Base-by-base conservation (phyloP, 345 rosid genomes). In the Viola odorata region DNA sequence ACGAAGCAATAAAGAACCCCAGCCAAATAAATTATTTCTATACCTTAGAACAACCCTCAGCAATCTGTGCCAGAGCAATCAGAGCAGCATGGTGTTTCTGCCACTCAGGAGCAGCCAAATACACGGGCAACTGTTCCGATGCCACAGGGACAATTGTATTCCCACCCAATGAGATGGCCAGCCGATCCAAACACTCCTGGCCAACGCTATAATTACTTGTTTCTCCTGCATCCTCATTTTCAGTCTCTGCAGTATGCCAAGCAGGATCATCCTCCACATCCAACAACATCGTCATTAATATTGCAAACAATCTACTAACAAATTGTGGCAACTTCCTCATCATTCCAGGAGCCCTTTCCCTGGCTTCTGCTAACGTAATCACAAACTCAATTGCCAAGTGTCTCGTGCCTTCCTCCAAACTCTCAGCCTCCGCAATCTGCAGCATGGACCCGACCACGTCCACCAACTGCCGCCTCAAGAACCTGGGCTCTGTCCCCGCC, bases 341-440 rank as follows among this genome's bases (percentile, higher is more conserved):
- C 99, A 95, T 95, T 66, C 99, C 99, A 0, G 99, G 99, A 4
- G 99, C 99, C 60, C 96, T 86, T 71, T 95, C 99, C 61, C 99
- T 81, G 4, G 99, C 97, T 79, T 95, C 99, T 0, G 99, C 97
- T 6, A 95, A 69, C 1, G 99, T 95, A 0, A 95, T 83, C 59
- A 95, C 92, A 70, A 95, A 95, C 84, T 95, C 99, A 53, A 95
- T 77, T 0, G 99, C 99, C 68, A 95, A 69, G 37, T 95, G 97
- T 6, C 99, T 62, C 0, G 98, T 95, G 38, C 96, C 91, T 68
- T 95, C 99, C 72, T 95, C 99, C 11, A 95, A 73, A 6, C 87
- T 77, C 68, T 86, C 96, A 0, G 99, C 99, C 81, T 91, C 99
- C 0, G 94, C 99, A 57, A 95, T 91, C 79, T 91, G 98, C 68